A percentile compares a stretch with the other conserved stretches of the same genome.
phyloP scores from a whole-genome alignment of 805 yeast species.

The Schwanniomyces vanrijiae region DNA sequence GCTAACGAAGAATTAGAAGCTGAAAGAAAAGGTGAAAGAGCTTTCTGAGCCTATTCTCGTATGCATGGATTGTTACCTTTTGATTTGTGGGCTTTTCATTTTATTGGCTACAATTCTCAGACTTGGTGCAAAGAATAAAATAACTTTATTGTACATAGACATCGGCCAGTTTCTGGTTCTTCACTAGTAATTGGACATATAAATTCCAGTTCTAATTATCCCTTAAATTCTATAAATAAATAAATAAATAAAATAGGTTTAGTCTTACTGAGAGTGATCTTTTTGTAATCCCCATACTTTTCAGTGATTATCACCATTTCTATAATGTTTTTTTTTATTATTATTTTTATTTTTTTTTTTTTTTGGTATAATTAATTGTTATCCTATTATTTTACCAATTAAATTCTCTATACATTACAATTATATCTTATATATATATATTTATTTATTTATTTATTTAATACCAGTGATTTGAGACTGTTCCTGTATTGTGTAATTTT shows the following conservation, averaged over 20 bases:
- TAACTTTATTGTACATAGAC: slow-evolving; percentile 1
- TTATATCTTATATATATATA: no score
- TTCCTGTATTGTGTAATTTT: background rate
- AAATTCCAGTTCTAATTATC: background rate
- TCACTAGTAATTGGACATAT: background rate
- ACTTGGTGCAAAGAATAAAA: background rate
- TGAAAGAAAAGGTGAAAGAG: slow-evolving; percentile 42
- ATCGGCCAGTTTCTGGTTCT: background rate
- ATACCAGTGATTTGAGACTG: background rate
- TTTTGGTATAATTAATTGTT: no score
- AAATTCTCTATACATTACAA: no score
- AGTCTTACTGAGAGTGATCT: background rate
- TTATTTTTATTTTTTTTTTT: no score
- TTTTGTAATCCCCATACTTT: no score
- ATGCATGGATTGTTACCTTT: background rate
- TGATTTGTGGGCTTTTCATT: background rate
- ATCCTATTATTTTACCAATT: no score
- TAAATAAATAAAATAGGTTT: no score
- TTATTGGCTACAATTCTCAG: background rate
- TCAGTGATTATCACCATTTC: no score
- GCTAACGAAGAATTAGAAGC: slow-evolving; percentile 40
- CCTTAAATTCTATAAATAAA: background rate
- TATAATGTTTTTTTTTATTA: no score
- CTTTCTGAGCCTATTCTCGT: slow-evolving; percentile 20
- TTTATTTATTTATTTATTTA: background rate